Evolutionary conservation across 2,329 filamentous ascomycete species (phyloP), one percentile per base, ranked within the genome.

Genomic region (Bipolaris cookei): DNA sequence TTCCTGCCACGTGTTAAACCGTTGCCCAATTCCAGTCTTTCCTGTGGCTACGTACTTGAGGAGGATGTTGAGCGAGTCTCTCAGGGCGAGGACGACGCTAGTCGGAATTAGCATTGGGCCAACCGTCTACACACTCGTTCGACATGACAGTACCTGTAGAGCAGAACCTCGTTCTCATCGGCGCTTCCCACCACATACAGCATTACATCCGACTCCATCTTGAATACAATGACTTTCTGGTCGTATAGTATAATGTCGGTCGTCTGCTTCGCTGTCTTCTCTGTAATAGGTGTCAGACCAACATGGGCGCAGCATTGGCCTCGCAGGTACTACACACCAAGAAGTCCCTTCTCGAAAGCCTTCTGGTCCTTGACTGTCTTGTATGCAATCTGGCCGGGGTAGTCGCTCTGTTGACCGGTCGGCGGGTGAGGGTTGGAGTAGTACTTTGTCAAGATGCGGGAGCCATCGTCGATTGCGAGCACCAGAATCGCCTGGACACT

Each of bases 211-310:
- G 91, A 92, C 82, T 99, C 95, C 81, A 90, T 90, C 87, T 99
- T 99, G 84, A 97, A 99, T 50, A 98, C 89, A 53, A 98, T 92
- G 60, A 99, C 90, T 71, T 92, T 88, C 81, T 96, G 96, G 80
- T 99, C 95, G 80, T 97, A 98, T 54, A 99, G 87, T 68, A 99
- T 96, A 70, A 99, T 95, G 80, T 98, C 95, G 69, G 90, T 92
- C 13, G 87, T 93, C 81, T 96, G 92, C 83, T 98, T 99, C 66
- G 90, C 89, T 14, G 95, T 98, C 85, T 99, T 98, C 72, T 97
- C 74, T 74, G 62, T 47, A 34, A 38, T 28, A 41, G 43, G 34
- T 50, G 66, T 71, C 62, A 71, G 65, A 61, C 43, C 16, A 44
- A 42, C 8, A n/a, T 34, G 42, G 14, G 35, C 7, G 20, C 34